A percentile compares a stretch with the other conserved stretches of the same genome.
Evolutionary conservation across 1,284 basidiomycete genomes (phyloP).

Genomic region (Malassezia yamatoensis): DNA sequence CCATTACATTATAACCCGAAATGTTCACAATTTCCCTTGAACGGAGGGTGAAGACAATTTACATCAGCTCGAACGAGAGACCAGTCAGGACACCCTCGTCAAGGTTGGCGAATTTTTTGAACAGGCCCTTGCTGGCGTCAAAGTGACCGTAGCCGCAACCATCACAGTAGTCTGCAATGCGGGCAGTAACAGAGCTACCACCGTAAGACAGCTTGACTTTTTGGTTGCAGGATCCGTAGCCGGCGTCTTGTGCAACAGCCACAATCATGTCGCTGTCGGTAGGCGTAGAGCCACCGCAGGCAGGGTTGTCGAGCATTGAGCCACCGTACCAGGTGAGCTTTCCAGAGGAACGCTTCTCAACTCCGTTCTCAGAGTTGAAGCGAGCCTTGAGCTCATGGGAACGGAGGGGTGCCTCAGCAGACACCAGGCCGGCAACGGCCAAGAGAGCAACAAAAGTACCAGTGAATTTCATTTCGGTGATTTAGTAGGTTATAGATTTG

Average conservation of each 20-base stretch:
- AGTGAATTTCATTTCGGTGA: slow-evolving; percentile 30
- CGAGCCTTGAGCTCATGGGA: slow-evolving; percentile 32
- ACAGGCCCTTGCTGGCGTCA: slow-evolving; percentile 32
- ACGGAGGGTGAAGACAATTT: background rate
- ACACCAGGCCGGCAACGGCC: slow-evolving; percentile 17
- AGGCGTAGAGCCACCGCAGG: slow-evolving; percentile 38
- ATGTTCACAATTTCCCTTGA: too few relatives aligned
- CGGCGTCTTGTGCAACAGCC: slow-evolving; percentile 31
- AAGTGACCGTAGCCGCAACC: slow-evolving; percentile 31
- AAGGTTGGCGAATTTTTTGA: slow-evolving; percentile 30
- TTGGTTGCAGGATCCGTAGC: slow-evolving; percentile 36
- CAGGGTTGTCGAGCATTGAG: slow-evolving; percentile 31
- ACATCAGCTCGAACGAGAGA: slow-evolving; percentile 21
- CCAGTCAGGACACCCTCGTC: slow-evolving; percentile 28
- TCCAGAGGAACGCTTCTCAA: slow-evolving; percentile 23
- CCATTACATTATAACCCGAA: too few relatives aligned
- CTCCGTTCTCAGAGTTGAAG: slow-evolving; percentile 5
- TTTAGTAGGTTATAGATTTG: background rate
- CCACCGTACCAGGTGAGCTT: slow-evolving; percentile 38
- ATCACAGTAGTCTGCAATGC: slow-evolving; percentile 33
- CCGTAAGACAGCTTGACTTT: slow-evolving; percentile 30
- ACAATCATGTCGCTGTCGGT: slow-evolving; percentile 27
- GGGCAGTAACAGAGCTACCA: slow-evolving; percentile 34
- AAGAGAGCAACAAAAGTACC: slow-evolving; percentile 20
- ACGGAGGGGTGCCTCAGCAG: slow-evolving; percentile 15